Evolutionary conservation across 768 basidiomycete genomes (phyloP).

Genomic region (Hericium alpestre): DNA sequence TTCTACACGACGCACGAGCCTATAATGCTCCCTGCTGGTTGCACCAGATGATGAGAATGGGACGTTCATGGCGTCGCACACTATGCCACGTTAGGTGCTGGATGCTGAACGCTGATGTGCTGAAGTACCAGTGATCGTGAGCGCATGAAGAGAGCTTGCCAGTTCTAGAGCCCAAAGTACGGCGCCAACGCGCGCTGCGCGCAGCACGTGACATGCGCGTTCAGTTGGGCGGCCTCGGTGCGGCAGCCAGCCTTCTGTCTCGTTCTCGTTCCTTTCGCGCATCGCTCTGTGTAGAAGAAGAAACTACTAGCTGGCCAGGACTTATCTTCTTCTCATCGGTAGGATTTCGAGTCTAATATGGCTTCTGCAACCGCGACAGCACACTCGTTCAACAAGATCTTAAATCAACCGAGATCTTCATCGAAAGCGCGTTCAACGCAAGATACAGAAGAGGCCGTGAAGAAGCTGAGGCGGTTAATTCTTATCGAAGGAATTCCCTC

Average conservation of each 20-base stretch:
- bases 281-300: neutral
- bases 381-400: constrained; percentile 73
- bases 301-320: neutral
- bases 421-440: constrained; percentile 54
- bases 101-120: too few relatives aligned
- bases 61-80: constrained; percentile 45
- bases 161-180: neutral
- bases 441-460: constrained; percentile 73
- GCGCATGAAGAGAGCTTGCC: neutral
- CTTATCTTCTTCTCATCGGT: constrained; percentile 16
- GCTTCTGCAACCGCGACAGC: constrained; percentile 28
- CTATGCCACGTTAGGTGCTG: too few relatives aligned
- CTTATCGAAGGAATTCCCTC: constrained; percentile 88
- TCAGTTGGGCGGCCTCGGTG: neutral
- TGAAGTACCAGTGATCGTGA: too few relatives aligned
- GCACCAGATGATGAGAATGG: constrained; percentile 75
- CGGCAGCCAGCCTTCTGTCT: too few relatives aligned
- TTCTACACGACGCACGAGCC: constrained; percentile 66
- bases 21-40: constrained; percentile 63
- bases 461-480: constrained; percentile 77
- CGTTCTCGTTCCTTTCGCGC: neutral
- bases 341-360: too few relatives aligned
- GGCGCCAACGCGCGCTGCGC: neutral
- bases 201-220: neutral
- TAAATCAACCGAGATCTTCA: constrained; percentile 55